phyloP scores from a whole-genome alignment of 2,329 filamentous ascomycete species.

The Talaromyces rugulosus region DNA sequence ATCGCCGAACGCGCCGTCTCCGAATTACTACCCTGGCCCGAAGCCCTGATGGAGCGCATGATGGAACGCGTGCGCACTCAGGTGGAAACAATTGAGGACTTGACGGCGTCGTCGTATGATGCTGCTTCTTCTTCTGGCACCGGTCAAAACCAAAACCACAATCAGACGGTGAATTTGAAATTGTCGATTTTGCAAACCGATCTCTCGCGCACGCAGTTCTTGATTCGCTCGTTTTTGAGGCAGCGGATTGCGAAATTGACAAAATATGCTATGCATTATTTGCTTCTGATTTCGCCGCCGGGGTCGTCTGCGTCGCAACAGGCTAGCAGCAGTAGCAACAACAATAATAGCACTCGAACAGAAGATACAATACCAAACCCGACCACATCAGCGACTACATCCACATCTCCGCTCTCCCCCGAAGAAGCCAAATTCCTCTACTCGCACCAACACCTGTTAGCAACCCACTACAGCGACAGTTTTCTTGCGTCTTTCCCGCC shows the following conservation, averaged over 20 bases:
- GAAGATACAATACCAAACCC: slow-evolving; percentile 32
- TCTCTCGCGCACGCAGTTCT: slow-evolving; percentile 87
- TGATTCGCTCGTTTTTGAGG: slow-evolving; percentile 77
- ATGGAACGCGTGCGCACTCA: slow-evolving; percentile 58
- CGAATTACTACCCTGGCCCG: slow-evolving; percentile 77
- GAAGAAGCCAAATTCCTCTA: slow-evolving; percentile 79
- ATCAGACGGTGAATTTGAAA: slow-evolving; percentile 85
- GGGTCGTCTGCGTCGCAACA: slow-evolving; percentile 15
- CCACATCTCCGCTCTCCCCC: slow-evolving; percentile 58
- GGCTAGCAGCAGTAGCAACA: slow-evolving; percentile 12
- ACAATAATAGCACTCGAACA: slow-evolving; percentile 3
- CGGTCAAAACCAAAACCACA: slow-evolving; percentile 55
- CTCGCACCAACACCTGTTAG: slow-evolving; percentile 77
- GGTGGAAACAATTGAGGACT: slow-evolving; percentile 66
- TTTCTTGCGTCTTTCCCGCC: slow-evolving; percentile 81
- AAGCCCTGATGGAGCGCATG: slow-evolving; percentile 74
- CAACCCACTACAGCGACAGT: slow-evolving; percentile 77
- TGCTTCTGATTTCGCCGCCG: slow-evolving; percentile 24
- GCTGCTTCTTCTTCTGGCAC: slow-evolving; percentile 34
- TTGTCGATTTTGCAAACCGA: slow-evolving; percentile 96
- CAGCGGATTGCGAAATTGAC: slow-evolving; percentile 75
- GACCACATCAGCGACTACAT: not conserved
- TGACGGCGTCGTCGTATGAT: slow-evolving; percentile 37
- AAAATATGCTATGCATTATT: slow-evolving; percentile 48
- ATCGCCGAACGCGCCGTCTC: slow-evolving; percentile 85